A percentile compares a stretch with the other conserved stretches of the same genome.
These are phyloP conservation scores for Jatropha curcas DNA, from an alignment of 345 rosid genomes.

Conservation along the genomic window DNA sequence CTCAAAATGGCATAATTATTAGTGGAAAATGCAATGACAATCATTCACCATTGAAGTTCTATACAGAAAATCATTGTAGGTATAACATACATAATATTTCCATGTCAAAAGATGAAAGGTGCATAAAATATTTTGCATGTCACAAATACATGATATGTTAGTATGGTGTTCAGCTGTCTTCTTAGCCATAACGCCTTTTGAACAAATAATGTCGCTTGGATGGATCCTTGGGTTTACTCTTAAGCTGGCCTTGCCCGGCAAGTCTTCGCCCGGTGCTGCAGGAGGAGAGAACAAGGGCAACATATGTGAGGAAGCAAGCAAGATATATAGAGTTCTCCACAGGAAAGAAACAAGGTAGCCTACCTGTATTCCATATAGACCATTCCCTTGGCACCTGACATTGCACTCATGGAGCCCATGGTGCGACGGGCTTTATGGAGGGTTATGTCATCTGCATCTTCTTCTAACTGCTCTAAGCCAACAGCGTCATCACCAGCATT, in stretches of 20 bases:
- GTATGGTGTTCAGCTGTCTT: neutral
- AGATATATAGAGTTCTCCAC: neutral
- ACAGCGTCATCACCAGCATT: constrained; percentile 82
- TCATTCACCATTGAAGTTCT: too few relatives aligned
- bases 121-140: too few relatives aligned
- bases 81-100: too few relatives aligned
- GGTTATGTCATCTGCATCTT: constrained; percentile 86
- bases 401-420: constrained; percentile 69
- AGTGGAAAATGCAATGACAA: too few relatives aligned
- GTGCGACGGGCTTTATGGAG: constrained; percentile 68
- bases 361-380: constrained; percentile 92
- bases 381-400: constrained; percentile 91
- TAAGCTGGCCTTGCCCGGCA: constrained; percentile 44
- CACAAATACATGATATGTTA: too few relatives aligned
- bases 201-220: constrained; percentile 71
- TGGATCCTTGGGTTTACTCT: constrained; percentile 80
- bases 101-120: too few relatives aligned
- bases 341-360: neutral
- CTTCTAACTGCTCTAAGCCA: constrained; percentile 84
- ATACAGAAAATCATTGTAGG: too few relatives aligned
- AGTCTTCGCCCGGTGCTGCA: constrained; percentile 53
- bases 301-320: too few relatives aligned
- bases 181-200: constrained; percentile 60
- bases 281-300: neutral
- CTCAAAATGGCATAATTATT: neutral